Conservation (phyloP, 805 yeast species). For the Candida krabiensis region DNA sequence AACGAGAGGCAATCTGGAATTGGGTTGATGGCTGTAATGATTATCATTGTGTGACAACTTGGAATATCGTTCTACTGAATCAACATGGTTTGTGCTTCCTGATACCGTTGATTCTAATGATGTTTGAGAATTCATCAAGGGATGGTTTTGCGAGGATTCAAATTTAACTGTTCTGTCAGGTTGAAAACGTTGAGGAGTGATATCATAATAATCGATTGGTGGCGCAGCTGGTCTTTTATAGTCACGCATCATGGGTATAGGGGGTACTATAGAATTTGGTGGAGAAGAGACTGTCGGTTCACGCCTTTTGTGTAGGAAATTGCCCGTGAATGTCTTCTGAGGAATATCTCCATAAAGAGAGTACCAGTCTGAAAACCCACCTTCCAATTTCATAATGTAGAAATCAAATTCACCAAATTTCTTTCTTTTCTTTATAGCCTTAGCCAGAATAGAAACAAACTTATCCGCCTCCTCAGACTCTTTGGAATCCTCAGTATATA, state of each 20-base stretch:
- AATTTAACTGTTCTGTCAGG: too few relatives aligned
- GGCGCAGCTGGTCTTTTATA: slow-evolving; percentile 7
- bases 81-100: background rate
- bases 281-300: background rate
- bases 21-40: slow-evolving; percentile 3
- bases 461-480: slow-evolving; percentile 29
- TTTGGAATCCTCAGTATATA: slow-evolving; percentile 38
- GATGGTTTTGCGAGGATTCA: too few relatives aligned
- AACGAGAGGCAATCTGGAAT: slow-evolving; percentile 21
- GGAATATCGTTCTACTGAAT: background rate
- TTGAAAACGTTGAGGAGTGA: background rate
- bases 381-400: slow-evolving; percentile 30
- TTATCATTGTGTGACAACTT: background rate
- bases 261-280: slow-evolving; percentile 4
- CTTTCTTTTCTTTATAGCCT: slow-evolving; percentile 11
- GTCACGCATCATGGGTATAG: slow-evolving; percentile 6
- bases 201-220: slow-evolving; percentile 6
- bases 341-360: slow-evolving; percentile 30
- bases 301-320: slow-evolving; percentile 1
- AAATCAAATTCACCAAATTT: slow-evolving; percentile 11
- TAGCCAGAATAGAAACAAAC: slow-evolving; percentile 19
- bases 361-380: slow-evolving; percentile 48
- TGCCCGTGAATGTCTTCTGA: slow-evolving; percentile 18
- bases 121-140: background rate
- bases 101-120: background rate